phyloP scores from a whole-genome alignment of 2,329 filamentous ascomycete genomes.

The Geosmithia morbida region DNA sequence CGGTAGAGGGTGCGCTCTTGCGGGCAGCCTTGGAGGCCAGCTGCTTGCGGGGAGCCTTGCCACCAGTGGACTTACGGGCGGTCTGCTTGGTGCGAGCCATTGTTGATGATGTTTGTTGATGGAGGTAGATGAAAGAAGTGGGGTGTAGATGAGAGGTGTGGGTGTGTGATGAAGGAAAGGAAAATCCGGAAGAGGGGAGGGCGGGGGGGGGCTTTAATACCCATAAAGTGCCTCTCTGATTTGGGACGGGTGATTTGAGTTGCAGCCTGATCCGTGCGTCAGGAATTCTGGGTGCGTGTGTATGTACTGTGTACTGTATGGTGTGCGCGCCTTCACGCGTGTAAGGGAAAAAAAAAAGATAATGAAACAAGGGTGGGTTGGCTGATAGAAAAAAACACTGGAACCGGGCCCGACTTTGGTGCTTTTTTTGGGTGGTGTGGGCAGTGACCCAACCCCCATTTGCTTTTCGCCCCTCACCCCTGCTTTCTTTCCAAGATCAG shows the following conservation, averaged over 20 bases:
- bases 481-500: neutral
- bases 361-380: neutral
- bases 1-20: slow-evolving; percentile 95
- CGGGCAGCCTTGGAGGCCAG: slow-evolving; percentile 98
- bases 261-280: slow-evolving; percentile 1
- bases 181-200: slow-evolving; percentile 19
- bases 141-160: slow-evolving; percentile 9
- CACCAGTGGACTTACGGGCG: slow-evolving; percentile 64
- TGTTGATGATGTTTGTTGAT: slow-evolving; percentile 20
- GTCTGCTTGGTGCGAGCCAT: slow-evolving; percentile 56
- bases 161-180: slow-evolving; percentile 25
- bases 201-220: slow-evolving; percentile 31
- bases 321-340: neutral
- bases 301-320: too few species aligned
- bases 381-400: neutral
- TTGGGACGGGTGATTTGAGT: slow-evolving; percentile 22
- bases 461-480: too few species aligned
- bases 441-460: neutral
- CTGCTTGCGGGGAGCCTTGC: slow-evolving; percentile 82
- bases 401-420: neutral
- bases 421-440: neutral
- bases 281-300: neutral
- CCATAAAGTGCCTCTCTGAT: slow-evolving; percentile 12
- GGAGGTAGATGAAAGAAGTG: slow-evolving; percentile 11
- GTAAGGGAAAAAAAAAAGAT: neutral